A percentile compares a stretch with the other conserved stretches of the same genome.
Conservation (phyloP, 805 yeast genomes). For the Pichia ethanolica region DNA sequence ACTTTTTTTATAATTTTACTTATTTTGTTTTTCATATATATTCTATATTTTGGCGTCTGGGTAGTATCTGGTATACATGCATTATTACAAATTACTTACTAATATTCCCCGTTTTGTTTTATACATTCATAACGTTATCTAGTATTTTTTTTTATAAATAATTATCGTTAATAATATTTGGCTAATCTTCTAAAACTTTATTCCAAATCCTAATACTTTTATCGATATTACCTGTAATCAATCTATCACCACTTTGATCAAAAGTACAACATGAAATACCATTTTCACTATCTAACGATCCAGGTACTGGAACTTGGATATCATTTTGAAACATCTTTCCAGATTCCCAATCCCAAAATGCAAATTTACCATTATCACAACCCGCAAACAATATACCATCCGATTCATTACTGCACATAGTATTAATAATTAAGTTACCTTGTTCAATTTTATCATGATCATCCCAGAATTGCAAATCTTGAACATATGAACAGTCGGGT, state of each 20-base stretch:
- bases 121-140: too few relatives aligned
- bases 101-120: too few relatives aligned
- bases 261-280: slow-evolving; percentile 67
- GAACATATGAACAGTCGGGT: slow-evolving; percentile 63
- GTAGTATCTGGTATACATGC: neutral
- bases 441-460: slow-evolving; percentile 25
- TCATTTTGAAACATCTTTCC: slow-evolving; percentile 57
- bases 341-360: slow-evolving; percentile 68
- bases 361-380: slow-evolving; percentile 72
- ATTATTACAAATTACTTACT: neutral
- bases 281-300: slow-evolving; percentile 57
- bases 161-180: too few relatives aligned
- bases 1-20: neutral
- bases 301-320: slow-evolving; percentile 54
- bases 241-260: slow-evolving; percentile 71
- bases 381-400: slow-evolving; percentile 71
- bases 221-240: slow-evolving; percentile 87
- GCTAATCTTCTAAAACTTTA: slow-evolving; percentile 21
- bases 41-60: neutral
- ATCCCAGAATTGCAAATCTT: slow-evolving; percentile 42
- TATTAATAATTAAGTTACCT: slow-evolving; percentile 50
- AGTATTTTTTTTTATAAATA: too few relatives aligned
- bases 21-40: neutral
- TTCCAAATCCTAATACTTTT: slow-evolving; percentile 76
- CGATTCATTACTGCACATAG: slow-evolving; percentile 48